phyloP scores from a whole-genome alignment of 2,329 filamentous ascomycete species.

The Claviceps arundinis region DNA sequence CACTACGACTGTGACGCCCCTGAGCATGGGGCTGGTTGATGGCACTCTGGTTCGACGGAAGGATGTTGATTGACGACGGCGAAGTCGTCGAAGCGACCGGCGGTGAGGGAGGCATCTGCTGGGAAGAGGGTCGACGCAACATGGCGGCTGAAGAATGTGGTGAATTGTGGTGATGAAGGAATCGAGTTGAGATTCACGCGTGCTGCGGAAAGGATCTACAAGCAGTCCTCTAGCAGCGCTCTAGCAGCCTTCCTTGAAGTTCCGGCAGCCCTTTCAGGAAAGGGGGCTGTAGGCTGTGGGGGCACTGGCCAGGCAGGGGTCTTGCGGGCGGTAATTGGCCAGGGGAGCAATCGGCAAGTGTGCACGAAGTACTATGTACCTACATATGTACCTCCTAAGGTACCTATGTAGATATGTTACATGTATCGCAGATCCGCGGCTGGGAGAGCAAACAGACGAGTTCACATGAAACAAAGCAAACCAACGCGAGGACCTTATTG shows the following conservation, averaged over 20 bases:
- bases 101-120: conserved; percentile 29
- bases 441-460: no score
- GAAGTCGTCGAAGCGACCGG: conserved; percentile 9
- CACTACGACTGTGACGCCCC: conserved; percentile 6
- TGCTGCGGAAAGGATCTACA: conserved; percentile 12
- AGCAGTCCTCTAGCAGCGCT: neutral
- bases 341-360: neutral
- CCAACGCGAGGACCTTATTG: no score
- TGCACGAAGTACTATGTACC: no score
- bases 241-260: no score
- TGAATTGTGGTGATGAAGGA: conserved; percentile 36
- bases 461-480: no score
- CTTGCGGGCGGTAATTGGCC: no score
- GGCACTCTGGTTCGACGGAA: conserved; percentile 41
- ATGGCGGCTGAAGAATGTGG: conserved; percentile 27
- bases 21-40: conserved; percentile 21
- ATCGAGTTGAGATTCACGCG: conserved; percentile 45
- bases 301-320: no score
- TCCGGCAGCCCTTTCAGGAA: neutral
- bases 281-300: neutral
- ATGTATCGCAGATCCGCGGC: no score
- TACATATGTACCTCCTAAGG: no score
- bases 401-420: no score
- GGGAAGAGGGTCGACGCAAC: conserved; percentile 30
- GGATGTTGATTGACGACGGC: conserved; percentile 38